Evolutionary conservation across 1,284 basidiomycete species (phyloP), one percentile per base, ranked within the genome.

Genomic region (Fomitiporia mediterranea): DNA sequence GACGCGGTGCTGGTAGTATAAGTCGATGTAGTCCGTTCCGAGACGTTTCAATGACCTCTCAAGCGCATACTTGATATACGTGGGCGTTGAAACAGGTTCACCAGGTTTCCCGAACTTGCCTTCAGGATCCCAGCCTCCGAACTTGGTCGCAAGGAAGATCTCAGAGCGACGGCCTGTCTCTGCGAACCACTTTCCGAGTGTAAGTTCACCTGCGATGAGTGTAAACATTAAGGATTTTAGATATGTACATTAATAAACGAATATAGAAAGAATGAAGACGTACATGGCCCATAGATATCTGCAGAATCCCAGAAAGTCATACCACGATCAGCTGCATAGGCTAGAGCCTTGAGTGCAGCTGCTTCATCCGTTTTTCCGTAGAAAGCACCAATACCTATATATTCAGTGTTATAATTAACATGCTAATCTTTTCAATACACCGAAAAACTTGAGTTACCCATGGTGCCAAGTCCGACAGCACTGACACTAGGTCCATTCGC

Each of bases 121-220:
- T 13, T 58, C 57, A 3, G 53, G 51, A 19, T 58, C 57, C 15
- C 44, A 23, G 1, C 38, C 2, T 37, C 61, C 65, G 51, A 66
- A 68, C 56, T 68, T 68, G 44, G 68, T 68, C 13, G 66, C 66
- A 7, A 69, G 62, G 63, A 69, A 69, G 54, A 69, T 66, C 52
- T 64, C 57, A 27, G 51, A 51, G 17, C 63, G 61, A 27, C 61
- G 59, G 5, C 60, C 63, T 6, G 63, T 64, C 6, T 59, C 58
- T 27, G 56, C 57, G 53, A 63, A 59, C 58, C 58, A 59, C 23
- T 52, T 51, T 21, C 17, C 53, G 15, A 59, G 56, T 13, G 60
- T 53, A 3, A 54, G 37, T 35, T 58, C 57, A 23, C 52, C 57
- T 58, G 32, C n/a, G n/a, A n/a, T n/a, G n/a, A n/a, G n/a, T n/a